Base-by-base conservation (phyloP, 106 monocot species). In the Gastrodia elata region DNA sequence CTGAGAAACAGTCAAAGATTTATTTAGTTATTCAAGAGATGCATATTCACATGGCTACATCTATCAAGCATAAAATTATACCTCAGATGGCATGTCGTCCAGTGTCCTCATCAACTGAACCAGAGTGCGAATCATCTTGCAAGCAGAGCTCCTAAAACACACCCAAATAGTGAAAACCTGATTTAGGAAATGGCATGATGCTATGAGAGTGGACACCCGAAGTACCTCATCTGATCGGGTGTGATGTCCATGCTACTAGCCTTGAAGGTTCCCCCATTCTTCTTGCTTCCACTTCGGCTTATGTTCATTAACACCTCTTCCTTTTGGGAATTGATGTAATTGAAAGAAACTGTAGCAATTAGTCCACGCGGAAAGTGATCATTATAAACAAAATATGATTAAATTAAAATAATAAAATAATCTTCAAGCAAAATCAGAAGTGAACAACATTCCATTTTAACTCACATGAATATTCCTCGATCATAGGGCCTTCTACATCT, bases 61-160 rank as follows among this genome's bases (percentile, higher is more conserved):
- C 20, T 5, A 52, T 22, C 4, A 22, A 24, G 52, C 15, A 5
- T 38, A 4, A 24, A 67, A 25, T 5, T 49, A 59, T 83, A 97
- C 97, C 89, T 97, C 92, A 9, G 77, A 75, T 30, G 97, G 97
- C 92, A 97, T 97, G 70, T 83, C 86, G 75, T 97, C 97, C 14
- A 97, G 86, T 75, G 97, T 97, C 80, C 90, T 82, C 97, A 97
- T 97, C 39, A 97, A 80, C 65, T 92, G 90, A 83, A 93, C 88
- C 25, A 97, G 81, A 2, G 97, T 92, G 35, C 97, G 83, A 15
- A 97, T 72, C 97, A 97, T 97, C 79, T 97, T 97, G 81, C 97
- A 97, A 75, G 97, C 97, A 83, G 97, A 90, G 36, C 92, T 87
- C 88, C 97, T 97, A 73, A 38, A 46, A 77, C 25, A 74, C 16